A percentile compares a stretch with the other conserved stretches of the same genome.
phyloP scores from a whole-genome alignment of 345 rosid species.

The Zanthoxylum bungeanum region DNA sequence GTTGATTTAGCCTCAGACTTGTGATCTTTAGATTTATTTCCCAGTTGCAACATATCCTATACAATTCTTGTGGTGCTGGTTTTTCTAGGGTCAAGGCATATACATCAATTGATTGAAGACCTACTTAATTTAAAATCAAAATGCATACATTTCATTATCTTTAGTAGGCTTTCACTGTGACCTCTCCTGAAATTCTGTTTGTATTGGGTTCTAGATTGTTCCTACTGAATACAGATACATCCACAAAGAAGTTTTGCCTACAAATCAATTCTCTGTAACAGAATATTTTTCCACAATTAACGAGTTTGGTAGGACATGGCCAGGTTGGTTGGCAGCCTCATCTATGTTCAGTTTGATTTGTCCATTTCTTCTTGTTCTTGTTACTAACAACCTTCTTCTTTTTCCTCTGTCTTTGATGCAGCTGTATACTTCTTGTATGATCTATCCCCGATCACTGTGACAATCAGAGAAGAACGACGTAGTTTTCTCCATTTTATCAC shows the following conservation, averaged over 20 bases:
- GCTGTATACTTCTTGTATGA: constrained; percentile 97
- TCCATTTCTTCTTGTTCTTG: constrained; percentile 8
- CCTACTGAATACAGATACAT: constrained; percentile 94
- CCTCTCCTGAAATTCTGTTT: not conserved
- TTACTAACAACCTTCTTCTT: not conserved
- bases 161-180: not conserved
- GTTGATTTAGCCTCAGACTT: constrained; percentile 8
- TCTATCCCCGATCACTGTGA: constrained; percentile 93
- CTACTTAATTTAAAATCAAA: not conserved
- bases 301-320: constrained; percentile 78
- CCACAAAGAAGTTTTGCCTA: constrained; percentile 77
- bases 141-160: not conserved
- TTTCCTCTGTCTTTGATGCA: constrained; percentile 25
- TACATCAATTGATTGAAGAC: not conserved
- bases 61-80: not conserved
- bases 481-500: constrained; percentile 95
- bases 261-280: constrained; percentile 91
- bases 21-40: constrained; percentile 2
- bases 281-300: constrained; percentile 85
- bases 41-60: not conserved
- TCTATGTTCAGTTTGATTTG: not conserved
- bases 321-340: constrained; percentile 53
- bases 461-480: constrained; percentile 88
- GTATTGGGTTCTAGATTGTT: constrained; percentile 67
- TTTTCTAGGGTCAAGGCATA: not conserved